Percentiles rank a stretch among this genome's conserved stretches.
These are phyloP conservation scores for Didymella exigua DNA, from an alignment of 2,329 filamentous ascomycete genomes.

Conservation along the genomic window DNA sequence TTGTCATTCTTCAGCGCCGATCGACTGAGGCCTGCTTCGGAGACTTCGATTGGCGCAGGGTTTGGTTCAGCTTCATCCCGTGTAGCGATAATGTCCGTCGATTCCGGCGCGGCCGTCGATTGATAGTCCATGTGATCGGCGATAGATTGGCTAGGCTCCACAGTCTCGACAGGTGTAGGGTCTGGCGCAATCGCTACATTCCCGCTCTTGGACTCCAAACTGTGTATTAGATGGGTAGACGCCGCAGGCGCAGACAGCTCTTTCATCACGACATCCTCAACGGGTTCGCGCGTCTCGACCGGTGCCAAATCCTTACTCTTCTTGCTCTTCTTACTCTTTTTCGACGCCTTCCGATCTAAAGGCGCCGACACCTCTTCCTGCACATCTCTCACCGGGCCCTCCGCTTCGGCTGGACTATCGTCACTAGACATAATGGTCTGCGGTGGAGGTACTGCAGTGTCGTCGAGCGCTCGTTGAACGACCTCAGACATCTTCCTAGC, in stretches of 20 bases:
- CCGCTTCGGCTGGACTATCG: background rate
- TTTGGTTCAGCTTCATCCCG: background rate
- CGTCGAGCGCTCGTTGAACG: background rate
- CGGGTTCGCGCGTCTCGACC: background rate
- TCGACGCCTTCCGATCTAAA: constrained; percentile 29
- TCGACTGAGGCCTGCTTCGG: constrained; percentile 17
- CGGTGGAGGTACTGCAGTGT: background rate
- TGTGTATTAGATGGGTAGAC: background rate
- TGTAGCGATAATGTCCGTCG: background rate
- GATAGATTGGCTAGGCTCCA: background rate
- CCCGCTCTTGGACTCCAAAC: background rate
- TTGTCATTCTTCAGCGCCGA: constrained; percentile 35
- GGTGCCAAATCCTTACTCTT: constrained; percentile 27
- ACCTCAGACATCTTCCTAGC: background rate
- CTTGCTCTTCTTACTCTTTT: constrained; percentile 45
- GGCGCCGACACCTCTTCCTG: constrained; percentile 13
- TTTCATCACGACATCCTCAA: background rate
- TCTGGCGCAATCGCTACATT: background rate
- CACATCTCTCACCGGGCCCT: background rate
- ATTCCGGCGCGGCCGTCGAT: background rate
- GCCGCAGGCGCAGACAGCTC: constrained; percentile 4
- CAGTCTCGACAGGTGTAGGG: background rate
- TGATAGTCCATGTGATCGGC: background rate
- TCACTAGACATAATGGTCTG: background rate
- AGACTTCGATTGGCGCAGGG: background rate